Evolutionary conservation across 345 rosid genomes (phyloP), one percentile per base, ranked within the genome.

Genomic region (Triadica sebifera): DNA sequence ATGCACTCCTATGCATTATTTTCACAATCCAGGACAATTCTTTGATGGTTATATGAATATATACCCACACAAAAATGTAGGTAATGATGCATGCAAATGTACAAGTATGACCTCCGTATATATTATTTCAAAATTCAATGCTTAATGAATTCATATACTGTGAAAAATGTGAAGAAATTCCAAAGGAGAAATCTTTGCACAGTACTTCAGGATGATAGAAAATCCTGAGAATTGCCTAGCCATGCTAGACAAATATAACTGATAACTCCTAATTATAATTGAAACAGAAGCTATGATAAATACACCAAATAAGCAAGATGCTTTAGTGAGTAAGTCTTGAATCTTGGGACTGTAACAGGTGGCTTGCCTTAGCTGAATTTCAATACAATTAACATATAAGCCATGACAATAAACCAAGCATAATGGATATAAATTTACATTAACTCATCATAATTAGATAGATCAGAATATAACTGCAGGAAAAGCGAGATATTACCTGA

Each of bases 401-500:
- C 47, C 22, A 39, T 38, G 24, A 64, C 17, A 8, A 64, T 4
- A 5, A 37, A 41, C 29, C 68, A 17, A 64, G 16, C 6, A 64
- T 41, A 37, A 17, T 4, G 11, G 16, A 41, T 19, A 64, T 15
- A n/a, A 8, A 4, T 43, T 6, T 24, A 38, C 67, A 19, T 8
- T 12, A 63, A 63, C 67, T 63, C 25, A 63, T 63, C 34, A 29
- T 29, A 29, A 29, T 29, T 29, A 29, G 34, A 29, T 29, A 29
- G 1, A 12, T 17, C 5, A 29, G 15, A 50, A 60, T 39, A 8
- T 25, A 68, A 16, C 12, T 11, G 38, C 45, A 34, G 15, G 74
- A 45, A 8, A 72, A 68, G 22, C 37, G 69, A 38, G 57, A 58
- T 61, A 66, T 61, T 85, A 91, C 99, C 98, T 89, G 89, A 66